phyloP scores from a whole-genome alignment of 2,329 filamentous ascomycete species.

The Pestalotiopsis sp. region DNA sequence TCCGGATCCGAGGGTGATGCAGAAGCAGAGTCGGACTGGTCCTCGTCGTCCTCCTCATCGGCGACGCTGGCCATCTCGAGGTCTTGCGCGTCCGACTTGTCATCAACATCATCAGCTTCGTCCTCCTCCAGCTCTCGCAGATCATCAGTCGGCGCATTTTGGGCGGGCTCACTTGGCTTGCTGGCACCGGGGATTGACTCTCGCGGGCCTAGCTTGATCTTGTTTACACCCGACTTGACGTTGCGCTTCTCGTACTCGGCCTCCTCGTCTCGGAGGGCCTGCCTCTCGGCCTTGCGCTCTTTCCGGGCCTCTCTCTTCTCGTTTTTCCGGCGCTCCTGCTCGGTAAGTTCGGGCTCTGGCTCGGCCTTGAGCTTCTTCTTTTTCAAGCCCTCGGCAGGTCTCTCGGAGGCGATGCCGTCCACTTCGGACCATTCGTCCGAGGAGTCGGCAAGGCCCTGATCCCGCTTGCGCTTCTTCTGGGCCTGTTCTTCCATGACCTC shows the following conservation, averaged over 20 bases:
- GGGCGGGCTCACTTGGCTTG: neutral
- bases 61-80: conserved; percentile 50
- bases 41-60: conserved; percentile 44
- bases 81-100: conserved; percentile 35
- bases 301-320: conserved; percentile 52
- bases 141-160: conserved; percentile 13
- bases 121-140: conserved; percentile 14
- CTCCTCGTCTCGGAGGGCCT: conserved; percentile 36
- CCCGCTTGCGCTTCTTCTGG: conserved; percentile 75
- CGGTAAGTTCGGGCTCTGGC: conserved; percentile 31
- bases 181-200: conserved; percentile 24
- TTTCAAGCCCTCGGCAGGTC: conserved; percentile 65
- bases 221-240: conserved; percentile 34
- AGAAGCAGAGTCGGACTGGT: conserved; percentile 26
- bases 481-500: conserved; percentile 85
- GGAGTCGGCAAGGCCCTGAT: conserved; percentile 42
- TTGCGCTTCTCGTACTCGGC: conserved; percentile 40
- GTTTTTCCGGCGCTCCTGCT: conserved; percentile 46
- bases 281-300: conserved; percentile 40
- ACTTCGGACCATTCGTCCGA: conserved; percentile 45
- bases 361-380: conserved; percentile 55
- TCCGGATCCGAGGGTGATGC: conserved; percentile 50
- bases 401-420: conserved; percentile 57
- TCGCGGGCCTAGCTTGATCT: conserved; percentile 32
- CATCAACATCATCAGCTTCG: conserved; percentile 14